phyloP scores from a whole-genome alignment of 305 asterid species.

The Solanum aculeatissimum region DNA sequence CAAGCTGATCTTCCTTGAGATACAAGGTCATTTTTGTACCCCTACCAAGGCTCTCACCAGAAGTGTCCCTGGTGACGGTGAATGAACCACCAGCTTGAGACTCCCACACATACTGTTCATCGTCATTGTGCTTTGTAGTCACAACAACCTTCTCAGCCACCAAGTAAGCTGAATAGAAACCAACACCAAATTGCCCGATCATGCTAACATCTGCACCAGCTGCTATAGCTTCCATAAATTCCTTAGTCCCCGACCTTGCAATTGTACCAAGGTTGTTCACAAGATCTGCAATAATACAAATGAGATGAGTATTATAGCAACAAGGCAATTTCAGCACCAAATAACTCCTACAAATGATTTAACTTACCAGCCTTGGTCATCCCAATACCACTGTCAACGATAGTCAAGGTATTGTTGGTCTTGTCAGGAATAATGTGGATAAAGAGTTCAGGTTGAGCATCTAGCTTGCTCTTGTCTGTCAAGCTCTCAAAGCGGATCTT shows the following conservation, averaged over 20 bases:
- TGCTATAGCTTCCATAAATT: slow-evolving; percentile 23
- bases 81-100: slow-evolving; percentile 28
- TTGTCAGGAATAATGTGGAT: slow-evolving; percentile 20
- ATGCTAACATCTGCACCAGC: slow-evolving; percentile 35
- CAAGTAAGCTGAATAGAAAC: slow-evolving; percentile 23
- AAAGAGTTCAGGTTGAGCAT: slow-evolving; percentile 18
- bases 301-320: neutral
- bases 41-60: slow-evolving; percentile 24
- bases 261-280: slow-evolving; percentile 30
- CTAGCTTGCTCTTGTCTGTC: slow-evolving; percentile 23
- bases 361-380: slow-evolving; percentile 2
- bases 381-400: slow-evolving; percentile 15
- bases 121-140: slow-evolving; percentile 22
- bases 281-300: slow-evolving; percentile 10
- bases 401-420: slow-evolving; percentile 12
- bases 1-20: slow-evolving; percentile 26
- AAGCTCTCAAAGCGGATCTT: slow-evolving; percentile 19
- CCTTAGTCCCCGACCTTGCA: slow-evolving; percentile 29
- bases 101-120: slow-evolving; percentile 28
- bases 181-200: slow-evolving; percentile 32
- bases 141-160: slow-evolving; percentile 27
- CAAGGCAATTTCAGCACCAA: neutral
- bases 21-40: slow-evolving; percentile 19
- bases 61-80: slow-evolving; percentile 20
- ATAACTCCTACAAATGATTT: neutral